Evolutionary conservation across 371 early-diverging fungal species (phyloP).

Genomic region (Umbelopsis sp.): DNA sequence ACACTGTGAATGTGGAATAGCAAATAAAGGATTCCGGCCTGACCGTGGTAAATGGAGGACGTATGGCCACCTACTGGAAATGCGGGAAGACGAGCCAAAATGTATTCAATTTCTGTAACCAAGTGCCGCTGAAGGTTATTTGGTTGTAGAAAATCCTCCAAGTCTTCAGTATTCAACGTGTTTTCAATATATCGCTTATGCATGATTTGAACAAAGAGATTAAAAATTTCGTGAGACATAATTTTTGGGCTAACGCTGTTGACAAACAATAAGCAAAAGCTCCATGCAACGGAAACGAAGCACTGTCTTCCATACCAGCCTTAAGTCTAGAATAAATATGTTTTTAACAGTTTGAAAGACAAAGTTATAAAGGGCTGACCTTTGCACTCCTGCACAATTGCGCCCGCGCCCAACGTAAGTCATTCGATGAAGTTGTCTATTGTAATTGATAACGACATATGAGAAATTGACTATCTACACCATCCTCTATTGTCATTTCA

Average conservation of each 20-base stretch:
- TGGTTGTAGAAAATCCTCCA: neutral
- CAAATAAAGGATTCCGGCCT: neutral
- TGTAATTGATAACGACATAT: no score
- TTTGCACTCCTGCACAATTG: no score
- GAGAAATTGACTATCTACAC: no score
- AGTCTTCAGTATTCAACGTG: neutral
- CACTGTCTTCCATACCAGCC: no score
- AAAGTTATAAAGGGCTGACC: no score
- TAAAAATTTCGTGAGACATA: neutral
- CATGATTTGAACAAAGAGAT: neutral
- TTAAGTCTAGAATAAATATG: no score
- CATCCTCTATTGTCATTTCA: no score
- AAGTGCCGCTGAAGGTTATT: neutral
- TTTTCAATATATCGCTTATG: conserved; percentile 12
- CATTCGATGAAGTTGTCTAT: no score
- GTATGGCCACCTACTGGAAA: conserved; percentile 10
- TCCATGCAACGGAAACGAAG: no score
- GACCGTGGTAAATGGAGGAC: conserved; percentile 11
- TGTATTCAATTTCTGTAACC: conserved; percentile 6
- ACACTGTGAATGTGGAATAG: conserved; percentile 14
- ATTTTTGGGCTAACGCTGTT: neutral
- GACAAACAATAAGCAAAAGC: neutral
- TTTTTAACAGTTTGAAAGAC: no score
- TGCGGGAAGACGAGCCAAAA: conserved; percentile 7
- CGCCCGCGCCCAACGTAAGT: no score